These are phyloP conservation scores for Rhododendron ovatum DNA, from an alignment of 148 eudicot genomes.

Conservation along the genomic window DNA sequence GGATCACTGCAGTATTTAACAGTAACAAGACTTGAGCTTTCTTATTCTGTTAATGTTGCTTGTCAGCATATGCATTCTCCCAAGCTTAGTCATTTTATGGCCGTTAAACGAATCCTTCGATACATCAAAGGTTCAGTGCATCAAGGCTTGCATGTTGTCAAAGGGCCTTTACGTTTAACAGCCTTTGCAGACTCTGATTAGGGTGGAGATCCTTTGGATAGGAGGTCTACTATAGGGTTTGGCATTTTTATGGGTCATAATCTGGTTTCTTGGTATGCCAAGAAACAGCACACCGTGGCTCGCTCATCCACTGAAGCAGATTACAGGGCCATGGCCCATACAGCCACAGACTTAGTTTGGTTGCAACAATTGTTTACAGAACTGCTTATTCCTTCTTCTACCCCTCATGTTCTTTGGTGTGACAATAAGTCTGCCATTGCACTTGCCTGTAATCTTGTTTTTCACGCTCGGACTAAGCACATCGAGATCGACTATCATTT, in stretches of 20 bases:
- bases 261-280: background rate
- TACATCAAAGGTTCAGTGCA: background rate
- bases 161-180: accelerated
- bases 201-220: background rate
- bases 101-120: background rate
- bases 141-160: background rate
- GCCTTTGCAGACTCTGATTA: background rate
- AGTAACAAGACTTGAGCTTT: background rate
- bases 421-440: no score
- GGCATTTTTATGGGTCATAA: background rate
- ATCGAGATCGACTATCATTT: no score
- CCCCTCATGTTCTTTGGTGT: no score
- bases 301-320: no score
- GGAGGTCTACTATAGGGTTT: background rate
- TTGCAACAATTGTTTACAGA: no score
- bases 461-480: no score
- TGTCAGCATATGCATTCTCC: background rate
- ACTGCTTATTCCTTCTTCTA: no score
- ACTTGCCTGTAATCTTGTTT: no score
- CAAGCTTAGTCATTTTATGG: background rate
- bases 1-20: background rate
- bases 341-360: no score
- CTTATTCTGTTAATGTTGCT: background rate
- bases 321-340: no score
- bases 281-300: no score